Evolutionary conservation across 495 filamentous ascomycete species (phyloP).

Genomic region (Lepidopterella palustris): DNA sequence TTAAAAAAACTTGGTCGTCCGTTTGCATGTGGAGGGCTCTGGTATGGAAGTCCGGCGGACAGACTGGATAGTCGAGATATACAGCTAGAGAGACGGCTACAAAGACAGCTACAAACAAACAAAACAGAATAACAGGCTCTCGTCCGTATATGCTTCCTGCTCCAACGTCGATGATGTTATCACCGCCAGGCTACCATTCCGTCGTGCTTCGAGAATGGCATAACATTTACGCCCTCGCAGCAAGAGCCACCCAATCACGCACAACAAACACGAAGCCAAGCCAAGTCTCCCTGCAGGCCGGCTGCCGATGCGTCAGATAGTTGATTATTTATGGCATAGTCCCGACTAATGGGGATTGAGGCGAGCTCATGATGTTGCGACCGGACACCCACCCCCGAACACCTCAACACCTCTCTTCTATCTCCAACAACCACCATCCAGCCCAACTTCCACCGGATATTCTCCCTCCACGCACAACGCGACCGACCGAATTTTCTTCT

Average conservation of each 20-base stretch:
- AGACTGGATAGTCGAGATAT: no score
- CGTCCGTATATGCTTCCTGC: background rate
- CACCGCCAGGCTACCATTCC: background rate
- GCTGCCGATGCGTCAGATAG: background rate
- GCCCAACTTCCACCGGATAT: background rate
- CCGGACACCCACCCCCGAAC: background rate
- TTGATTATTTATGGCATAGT: conserved; percentile 1
- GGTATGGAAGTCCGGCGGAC: background rate
- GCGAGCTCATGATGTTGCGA: background rate
- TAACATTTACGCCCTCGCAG: background rate
- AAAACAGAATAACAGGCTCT: background rate
- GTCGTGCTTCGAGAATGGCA: conserved; percentile 1
- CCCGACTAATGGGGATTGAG: background rate
- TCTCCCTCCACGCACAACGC: background rate
- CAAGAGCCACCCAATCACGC: background rate
- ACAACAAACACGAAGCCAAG: background rate
- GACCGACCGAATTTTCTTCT: background rate
- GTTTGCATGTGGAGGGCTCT: background rate
- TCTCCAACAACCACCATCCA: background rate
- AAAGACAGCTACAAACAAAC: background rate
- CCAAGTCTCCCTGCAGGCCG: background rate
- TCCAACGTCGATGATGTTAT: background rate
- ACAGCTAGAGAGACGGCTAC: background rate
- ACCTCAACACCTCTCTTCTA: background rate
- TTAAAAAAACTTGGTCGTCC: background rate